Percentiles rank a stretch among this genome's conserved stretches.
phyloP scores from a whole-genome alignment of 2,329 filamentous ascomycete species.

The Botrytis tulipae region DNA sequence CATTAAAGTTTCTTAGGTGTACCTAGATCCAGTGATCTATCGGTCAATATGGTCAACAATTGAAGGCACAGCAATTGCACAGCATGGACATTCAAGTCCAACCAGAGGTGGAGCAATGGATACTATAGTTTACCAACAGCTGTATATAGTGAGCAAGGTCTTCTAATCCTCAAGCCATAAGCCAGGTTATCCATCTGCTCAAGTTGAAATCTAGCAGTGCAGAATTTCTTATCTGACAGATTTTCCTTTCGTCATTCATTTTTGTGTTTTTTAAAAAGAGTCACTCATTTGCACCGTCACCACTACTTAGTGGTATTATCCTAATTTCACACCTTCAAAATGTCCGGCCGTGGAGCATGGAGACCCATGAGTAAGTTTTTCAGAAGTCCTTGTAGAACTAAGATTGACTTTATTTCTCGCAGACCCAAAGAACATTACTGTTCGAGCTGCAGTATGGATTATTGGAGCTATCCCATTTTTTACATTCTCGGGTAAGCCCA shows the following conservation, averaged over 20 bases:
- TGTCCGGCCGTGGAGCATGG: constrained; percentile 12
- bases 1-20: not conserved
- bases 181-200: not conserved
- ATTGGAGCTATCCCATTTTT: constrained; percentile 16
- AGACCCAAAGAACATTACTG: constrained; percentile 18
- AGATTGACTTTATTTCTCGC: not conserved
- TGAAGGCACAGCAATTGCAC: not conserved
- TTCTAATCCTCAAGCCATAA: not conserved
- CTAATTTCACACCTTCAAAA: not conserved
- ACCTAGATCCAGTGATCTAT: not conserved
- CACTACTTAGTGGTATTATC: not conserved
- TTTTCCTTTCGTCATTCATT: constrained; percentile 16
- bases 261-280: not conserved
- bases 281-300: not conserved
- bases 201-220: constrained; percentile 2
- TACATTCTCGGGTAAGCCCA: constrained; percentile 3
- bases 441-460: constrained; percentile 16
- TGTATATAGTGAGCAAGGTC: constrained; percentile 14
- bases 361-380: constrained; percentile 18
- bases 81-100: not conserved
- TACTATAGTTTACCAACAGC: not conserved
- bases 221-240: not conserved
- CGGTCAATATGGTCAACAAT: not conserved
- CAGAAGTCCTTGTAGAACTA: not conserved
- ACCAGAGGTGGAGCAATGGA: not conserved